Evolutionary conservation across 1,139 yeast species (phyloP).

Genomic region (Candida frijolesensis): DNA sequence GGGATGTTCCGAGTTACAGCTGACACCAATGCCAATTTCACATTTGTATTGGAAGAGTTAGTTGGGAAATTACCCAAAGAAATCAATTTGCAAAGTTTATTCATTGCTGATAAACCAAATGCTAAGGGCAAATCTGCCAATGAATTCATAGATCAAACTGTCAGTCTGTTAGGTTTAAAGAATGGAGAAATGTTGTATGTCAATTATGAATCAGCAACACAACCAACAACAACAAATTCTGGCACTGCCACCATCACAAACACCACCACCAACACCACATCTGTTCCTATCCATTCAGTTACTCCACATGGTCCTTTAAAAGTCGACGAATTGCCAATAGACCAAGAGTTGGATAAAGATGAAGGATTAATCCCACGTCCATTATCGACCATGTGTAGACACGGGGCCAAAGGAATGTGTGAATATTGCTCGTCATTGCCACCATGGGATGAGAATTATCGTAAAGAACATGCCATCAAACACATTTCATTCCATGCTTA

Average conservation of each 20-base stretch:
- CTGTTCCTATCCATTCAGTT: slow-evolving; percentile 12
- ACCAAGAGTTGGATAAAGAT: slow-evolving; percentile 63
- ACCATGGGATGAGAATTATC: slow-evolving; percentile 87
- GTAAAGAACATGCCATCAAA: slow-evolving; percentile 75
- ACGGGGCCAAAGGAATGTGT: slow-evolving; percentile 95
- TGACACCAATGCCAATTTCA: slow-evolving; percentile 50
- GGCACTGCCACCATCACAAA: slow-evolving; percentile 10
- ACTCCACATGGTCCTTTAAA: slow-evolving; percentile 20
- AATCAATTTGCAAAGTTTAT: slow-evolving; percentile 34
- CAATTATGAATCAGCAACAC: slow-evolving; percentile 37
- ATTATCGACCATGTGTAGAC: slow-evolving; percentile 71
- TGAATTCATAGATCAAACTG: slow-evolving; percentile 24
- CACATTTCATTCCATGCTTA: slow-evolving; percentile 88
- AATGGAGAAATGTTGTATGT: slow-evolving; percentile 88
- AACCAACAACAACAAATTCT: slow-evolving; percentile 11
- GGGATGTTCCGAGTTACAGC: slow-evolving; percentile 76
- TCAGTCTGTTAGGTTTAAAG: slow-evolving; percentile 53
- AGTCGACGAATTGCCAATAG: slow-evolving; percentile 57
- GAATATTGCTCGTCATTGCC: slow-evolving; percentile 95
- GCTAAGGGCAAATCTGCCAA: slow-evolving; percentile 49
- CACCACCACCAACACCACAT: neutral
- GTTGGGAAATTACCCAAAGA: slow-evolving; percentile 31
- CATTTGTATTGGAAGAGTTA: slow-evolving; percentile 48
- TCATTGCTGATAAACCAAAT: slow-evolving; percentile 49
- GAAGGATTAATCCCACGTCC: slow-evolving; percentile 75